Percentiles rank a stretch among this genome's conserved stretches.
Conservation (phyloP, 129 eudicot genomes). For the Lactuca saligna region DNA sequence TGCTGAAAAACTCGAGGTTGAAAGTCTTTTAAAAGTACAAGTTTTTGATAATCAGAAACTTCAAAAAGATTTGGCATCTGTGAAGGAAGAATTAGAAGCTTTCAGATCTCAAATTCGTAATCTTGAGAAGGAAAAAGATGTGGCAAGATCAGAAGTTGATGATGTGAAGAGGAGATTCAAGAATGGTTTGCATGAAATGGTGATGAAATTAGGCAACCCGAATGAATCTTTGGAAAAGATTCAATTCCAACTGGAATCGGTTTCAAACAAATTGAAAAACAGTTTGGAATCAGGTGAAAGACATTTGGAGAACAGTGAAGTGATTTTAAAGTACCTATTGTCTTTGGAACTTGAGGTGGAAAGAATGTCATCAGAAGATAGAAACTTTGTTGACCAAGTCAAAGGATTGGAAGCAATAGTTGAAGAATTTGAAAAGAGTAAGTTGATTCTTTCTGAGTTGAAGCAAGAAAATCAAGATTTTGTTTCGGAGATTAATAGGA, state of each 20-base stretch:
- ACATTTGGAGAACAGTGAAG: constrained; percentile 41
- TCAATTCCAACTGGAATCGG: constrained; percentile 57
- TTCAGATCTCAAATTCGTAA: constrained; percentile 28
- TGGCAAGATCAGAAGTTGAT: constrained; percentile 43
- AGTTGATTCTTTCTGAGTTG: constrained; percentile 47
- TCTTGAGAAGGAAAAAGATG: constrained; percentile 41
- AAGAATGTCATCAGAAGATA: constrained; percentile 51
- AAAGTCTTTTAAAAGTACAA: constrained; percentile 40
- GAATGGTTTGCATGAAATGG: constrained; percentile 43
- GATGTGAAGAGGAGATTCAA: constrained; percentile 58
- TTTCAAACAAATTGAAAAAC: constrained; percentile 44
- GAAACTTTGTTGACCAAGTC: constrained; percentile 47
- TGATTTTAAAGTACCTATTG: constrained; percentile 54
- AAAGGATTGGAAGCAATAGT: constrained; percentile 43
- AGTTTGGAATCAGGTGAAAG: constrained; percentile 53
- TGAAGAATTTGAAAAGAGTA: constrained; percentile 52
- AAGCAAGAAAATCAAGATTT: constrained; percentile 58
- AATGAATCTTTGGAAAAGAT: constrained; percentile 55
- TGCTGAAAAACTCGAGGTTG: constrained; percentile 55
- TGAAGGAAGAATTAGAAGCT: constrained; percentile 47
- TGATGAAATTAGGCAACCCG: constrained; percentile 45
- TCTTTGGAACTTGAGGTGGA: constrained; percentile 64
- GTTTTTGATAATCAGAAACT: constrained; percentile 44
- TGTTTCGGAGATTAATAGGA: constrained; percentile 42
- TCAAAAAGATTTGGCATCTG: constrained; percentile 32